These are phyloP conservation scores for Fonsecaea pugnacius DNA, from an alignment of 2,329 filamentous ascomycete species.

Conservation along the genomic window DNA sequence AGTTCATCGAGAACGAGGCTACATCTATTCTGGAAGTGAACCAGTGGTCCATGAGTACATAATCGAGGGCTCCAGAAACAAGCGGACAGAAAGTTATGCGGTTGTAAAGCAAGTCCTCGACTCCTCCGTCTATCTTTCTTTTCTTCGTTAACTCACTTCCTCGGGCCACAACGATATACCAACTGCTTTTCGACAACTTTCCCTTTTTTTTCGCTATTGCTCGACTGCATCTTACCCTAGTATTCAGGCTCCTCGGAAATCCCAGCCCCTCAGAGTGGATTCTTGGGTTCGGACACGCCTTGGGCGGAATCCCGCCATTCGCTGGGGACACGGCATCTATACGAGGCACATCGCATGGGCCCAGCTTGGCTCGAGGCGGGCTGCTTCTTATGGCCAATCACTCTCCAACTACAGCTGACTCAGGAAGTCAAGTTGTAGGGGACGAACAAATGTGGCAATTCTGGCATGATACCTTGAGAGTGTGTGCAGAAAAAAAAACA, in stretches of 20 bases:
- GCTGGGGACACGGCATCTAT: neutral
- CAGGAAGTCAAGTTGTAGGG: neutral
- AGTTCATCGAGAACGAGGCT: conserved; percentile 10
- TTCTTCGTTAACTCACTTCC: neutral
- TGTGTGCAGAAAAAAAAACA: neutral
- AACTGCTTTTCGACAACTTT: neutral
- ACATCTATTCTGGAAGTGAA: neutral
- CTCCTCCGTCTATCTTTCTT: neutral
- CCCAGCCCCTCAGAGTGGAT: neutral
- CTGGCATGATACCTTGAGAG: neutral
- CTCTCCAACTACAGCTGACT: neutral
- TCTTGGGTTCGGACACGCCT: neutral
- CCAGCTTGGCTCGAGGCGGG: neutral
- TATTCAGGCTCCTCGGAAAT: neutral
- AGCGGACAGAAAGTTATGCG: neutral
- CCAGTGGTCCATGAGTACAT: neutral
- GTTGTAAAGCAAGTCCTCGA: neutral
- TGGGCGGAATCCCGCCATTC: neutral
- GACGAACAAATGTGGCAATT: neutral
- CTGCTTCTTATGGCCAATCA: neutral
- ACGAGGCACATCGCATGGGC: neutral
- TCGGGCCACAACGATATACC: neutral
- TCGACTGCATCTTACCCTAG: neutral
- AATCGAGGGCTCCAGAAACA: neutral
- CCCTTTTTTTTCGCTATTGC: neutral